Percentiles rank a stretch among this genome's conserved stretches.
Evolutionary conservation across 495 filamentous ascomycete genomes (phyloP).

Genomic region (Penicillium roqueforti): DNA sequence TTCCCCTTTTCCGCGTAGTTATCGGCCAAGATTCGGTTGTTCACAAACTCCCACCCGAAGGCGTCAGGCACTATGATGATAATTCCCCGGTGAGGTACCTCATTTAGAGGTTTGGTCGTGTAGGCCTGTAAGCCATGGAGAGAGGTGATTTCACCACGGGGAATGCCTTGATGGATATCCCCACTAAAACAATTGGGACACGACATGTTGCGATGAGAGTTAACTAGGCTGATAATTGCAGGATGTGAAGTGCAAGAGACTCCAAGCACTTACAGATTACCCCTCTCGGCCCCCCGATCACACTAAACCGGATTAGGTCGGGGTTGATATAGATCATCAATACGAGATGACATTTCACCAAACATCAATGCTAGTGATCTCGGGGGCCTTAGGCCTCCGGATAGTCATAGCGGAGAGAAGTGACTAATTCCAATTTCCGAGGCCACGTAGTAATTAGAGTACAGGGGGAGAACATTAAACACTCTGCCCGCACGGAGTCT

Average conservation of each 20-base stretch:
- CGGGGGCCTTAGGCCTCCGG: too few relatives aligned
- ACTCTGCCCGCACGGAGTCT: too few relatives aligned
- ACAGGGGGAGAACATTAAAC: too few relatives aligned
- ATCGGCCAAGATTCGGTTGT: slow-evolving; percentile 52
- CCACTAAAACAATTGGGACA: background rate
- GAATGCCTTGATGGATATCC: background rate
- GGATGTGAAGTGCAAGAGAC: background rate
- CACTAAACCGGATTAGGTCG: too few relatives aligned
- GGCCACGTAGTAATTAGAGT: too few relatives aligned
- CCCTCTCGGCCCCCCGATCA: too few relatives aligned
- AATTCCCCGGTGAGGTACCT: slow-evolving; percentile 33
- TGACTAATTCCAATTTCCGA: too few relatives aligned
- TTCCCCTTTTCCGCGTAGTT: slow-evolving; percentile 45
- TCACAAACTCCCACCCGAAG: slow-evolving; percentile 55
- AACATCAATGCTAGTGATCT: too few relatives aligned
- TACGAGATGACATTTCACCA: too few relatives aligned
- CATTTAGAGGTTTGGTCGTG: background rate
- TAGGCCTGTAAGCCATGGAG: background rate
- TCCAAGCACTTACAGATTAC: too few relatives aligned
- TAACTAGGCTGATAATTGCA: background rate
- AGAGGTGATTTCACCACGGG: background rate
- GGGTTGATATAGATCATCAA: too few relatives aligned
- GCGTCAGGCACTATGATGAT: slow-evolving; percentile 54
- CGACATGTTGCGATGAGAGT: background rate
- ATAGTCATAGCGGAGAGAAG: too few relatives aligned